Percentiles rank a stretch among this genome's conserved stretches.
These are phyloP conservation scores for Clavispora fructus DNA, from an alignment of 805 yeast species.

Conservation along the genomic window DNA sequence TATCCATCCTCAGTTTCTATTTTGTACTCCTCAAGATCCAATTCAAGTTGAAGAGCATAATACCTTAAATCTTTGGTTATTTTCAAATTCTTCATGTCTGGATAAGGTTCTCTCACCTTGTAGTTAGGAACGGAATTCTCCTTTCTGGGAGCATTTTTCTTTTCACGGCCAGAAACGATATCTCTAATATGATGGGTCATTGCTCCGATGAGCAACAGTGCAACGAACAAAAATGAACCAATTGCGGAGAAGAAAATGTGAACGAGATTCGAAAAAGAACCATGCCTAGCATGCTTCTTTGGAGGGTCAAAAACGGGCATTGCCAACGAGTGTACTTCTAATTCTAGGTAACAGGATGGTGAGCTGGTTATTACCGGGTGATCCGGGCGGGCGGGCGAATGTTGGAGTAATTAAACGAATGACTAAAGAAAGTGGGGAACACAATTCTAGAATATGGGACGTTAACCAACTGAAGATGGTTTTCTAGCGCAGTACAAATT, in stretches of 20 bases:
- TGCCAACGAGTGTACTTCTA: neutral
- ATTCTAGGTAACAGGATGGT: neutral
- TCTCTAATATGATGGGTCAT: conserved; percentile 27
- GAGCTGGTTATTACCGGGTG: no score
- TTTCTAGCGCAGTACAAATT: neutral
- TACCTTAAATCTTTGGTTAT: conserved; percentile 48
- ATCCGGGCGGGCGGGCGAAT: neutral
- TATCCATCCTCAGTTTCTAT: conserved; percentile 79
- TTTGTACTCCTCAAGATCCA: conserved; percentile 53
- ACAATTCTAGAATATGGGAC: neutral
- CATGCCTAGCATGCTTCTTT: conserved; percentile 19
- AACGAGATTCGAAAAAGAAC: conserved; percentile 14
- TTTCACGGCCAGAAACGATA: conserved; percentile 25
- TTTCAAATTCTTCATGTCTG: conserved; percentile 29
- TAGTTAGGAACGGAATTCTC: conserved; percentile 19
- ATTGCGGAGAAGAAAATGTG: conserved; percentile 22
- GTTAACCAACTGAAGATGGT: neutral
- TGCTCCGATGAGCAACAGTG: conserved; percentile 21
- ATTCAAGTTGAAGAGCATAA: conserved; percentile 58
- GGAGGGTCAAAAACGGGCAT: conserved; percentile 17
- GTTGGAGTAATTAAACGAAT: neutral
- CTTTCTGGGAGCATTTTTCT: conserved; percentile 20
- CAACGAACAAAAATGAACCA: conserved; percentile 26
- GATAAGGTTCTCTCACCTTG: conserved; percentile 30
- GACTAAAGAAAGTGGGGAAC: neutral